Evolutionary conservation across 106 monocot genomes (phyloP), one percentile per base, ranked within the genome.

Genomic region (Dendrobium catenatum): DNA sequence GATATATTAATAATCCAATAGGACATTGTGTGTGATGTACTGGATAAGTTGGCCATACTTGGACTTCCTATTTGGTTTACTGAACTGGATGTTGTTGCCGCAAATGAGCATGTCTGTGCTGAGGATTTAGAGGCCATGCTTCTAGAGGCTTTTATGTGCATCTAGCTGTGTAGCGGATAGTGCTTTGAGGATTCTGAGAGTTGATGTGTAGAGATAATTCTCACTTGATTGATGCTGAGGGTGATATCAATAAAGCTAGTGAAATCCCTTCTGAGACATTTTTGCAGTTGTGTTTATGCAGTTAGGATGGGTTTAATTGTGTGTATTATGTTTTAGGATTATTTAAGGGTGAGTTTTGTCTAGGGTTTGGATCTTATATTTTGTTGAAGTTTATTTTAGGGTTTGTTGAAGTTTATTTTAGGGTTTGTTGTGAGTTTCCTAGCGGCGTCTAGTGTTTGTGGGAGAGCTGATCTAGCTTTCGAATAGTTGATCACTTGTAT

Each of bases 1-100:
- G 94, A 15, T 94, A 94, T 73, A 92, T 97, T 58, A 84, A 77
- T 19, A 64, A 87, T 87, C 94, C 97, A 2, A 85, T 92, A 26
- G 97, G 97, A 54, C 80, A 88, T 94, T 42, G 79, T 94, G 24
- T 83, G 88, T 72, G 85, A 85, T 79, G 89, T 94, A 20, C 61
- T 97, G 77, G 90, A 94, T 72, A 94, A 91, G 55, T 75, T 94
- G 74, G 88, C 82, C 24, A 84, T 86, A 79, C 72, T 97, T 73
- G 92, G 92, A 31, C 83, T 96, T 56, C 94, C 96, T 31, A 86
- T 96, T 64, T 96, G 96, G 97, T 88, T 97, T 27, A 94, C 92
- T 17, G 97, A 97, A 55, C 41, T 97, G 24, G 97, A 97, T 80
- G 97, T 97, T 31, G 76, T 79, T 24, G 90, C 94, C 0, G 78